phyloP scores from a whole-genome alignment of 1,284 basidiomycete genomes.

The Agaricales sp. region DNA sequence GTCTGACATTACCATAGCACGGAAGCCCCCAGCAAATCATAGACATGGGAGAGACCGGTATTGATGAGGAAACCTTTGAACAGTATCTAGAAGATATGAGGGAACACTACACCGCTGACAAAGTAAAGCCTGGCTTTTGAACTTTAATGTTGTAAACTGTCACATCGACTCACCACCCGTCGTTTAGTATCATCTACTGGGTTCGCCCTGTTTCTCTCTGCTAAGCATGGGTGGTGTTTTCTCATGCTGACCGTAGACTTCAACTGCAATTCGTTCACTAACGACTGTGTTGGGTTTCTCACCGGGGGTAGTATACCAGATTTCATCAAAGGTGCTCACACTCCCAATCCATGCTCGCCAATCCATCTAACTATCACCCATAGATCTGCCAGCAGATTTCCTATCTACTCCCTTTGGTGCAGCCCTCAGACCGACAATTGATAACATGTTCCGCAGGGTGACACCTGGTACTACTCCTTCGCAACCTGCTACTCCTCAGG shows the following conservation, averaged over 20 bases:
- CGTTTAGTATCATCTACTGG: conserved; percentile 80
- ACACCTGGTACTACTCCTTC: conserved; percentile 29
- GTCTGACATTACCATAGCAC: conserved; percentile 36
- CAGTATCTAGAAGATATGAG: conserved; percentile 73
- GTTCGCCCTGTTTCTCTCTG: conserved; percentile 23
- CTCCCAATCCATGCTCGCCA: background rate
- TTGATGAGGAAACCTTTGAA: conserved; percentile 77
- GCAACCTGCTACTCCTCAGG: conserved; percentile 23
- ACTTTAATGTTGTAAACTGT: no score
- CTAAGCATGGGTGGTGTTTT: background rate
- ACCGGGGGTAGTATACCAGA: conserved; percentile 71
- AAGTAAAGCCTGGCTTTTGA: conserved; percentile 51
- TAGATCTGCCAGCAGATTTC: conserved; percentile 83
- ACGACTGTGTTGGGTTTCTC: conserved; percentile 77
- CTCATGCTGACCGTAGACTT: conserved; percentile 43
- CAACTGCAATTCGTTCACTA: conserved; percentile 88
- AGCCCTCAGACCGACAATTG: conserved; percentile 81
- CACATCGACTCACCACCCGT: no score
- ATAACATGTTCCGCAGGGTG: conserved; percentile 69
- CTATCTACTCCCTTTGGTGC: conserved; percentile 85
- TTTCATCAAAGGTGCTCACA: conserved; percentile 59
- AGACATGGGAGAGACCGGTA: conserved; percentile 73
- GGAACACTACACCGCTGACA: conserved; percentile 77
- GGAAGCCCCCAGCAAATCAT: conserved; percentile 68
- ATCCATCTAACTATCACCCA: background rate